Evolutionary conservation across 1,284 basidiomycete genomes (phyloP).

Genomic region (Cryptococcus depauperatus): DNA sequence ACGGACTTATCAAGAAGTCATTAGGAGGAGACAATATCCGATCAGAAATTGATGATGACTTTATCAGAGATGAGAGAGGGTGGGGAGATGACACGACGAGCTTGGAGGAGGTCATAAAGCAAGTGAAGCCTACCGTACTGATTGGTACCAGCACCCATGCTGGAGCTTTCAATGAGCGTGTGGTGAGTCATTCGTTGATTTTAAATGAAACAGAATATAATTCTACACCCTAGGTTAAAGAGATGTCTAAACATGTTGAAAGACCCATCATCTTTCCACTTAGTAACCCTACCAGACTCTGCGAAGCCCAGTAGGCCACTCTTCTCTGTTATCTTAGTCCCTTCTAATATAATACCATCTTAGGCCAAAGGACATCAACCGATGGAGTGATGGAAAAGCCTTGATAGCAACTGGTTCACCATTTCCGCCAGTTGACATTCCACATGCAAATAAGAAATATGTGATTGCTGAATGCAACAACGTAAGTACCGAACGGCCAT

Average conservation of each 20-base stretch:
- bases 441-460: constrained; percentile 53
- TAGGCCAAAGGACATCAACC: constrained; percentile 53
- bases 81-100: constrained; percentile 48
- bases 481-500: no score
- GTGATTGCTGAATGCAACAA: constrained; percentile 38
- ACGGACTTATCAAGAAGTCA: constrained; percentile 46
- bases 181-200: constrained; percentile 35
- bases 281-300: constrained; percentile 65
- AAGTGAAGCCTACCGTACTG: constrained; percentile 61
- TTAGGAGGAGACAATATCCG: constrained; percentile 51
- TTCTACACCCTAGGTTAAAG: no score
- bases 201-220: background rate
- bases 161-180: constrained; percentile 70
- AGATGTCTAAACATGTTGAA: constrained; percentile 61
- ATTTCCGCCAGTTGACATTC: constrained; percentile 64
- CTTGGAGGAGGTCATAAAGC: constrained; percentile 61
- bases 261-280: constrained; percentile 73
- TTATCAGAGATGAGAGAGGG: constrained; percentile 49
- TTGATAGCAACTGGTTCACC: constrained; percentile 74
- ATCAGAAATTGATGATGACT: constrained; percentile 51
- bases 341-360: background rate
- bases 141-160: constrained; percentile 73
- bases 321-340: background rate
- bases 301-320: constrained; percentile 53
- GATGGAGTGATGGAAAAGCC: constrained; percentile 69